phyloP scores from a whole-genome alignment of 2,329 filamentous ascomycete species.

The Diplodia corticola region DNA sequence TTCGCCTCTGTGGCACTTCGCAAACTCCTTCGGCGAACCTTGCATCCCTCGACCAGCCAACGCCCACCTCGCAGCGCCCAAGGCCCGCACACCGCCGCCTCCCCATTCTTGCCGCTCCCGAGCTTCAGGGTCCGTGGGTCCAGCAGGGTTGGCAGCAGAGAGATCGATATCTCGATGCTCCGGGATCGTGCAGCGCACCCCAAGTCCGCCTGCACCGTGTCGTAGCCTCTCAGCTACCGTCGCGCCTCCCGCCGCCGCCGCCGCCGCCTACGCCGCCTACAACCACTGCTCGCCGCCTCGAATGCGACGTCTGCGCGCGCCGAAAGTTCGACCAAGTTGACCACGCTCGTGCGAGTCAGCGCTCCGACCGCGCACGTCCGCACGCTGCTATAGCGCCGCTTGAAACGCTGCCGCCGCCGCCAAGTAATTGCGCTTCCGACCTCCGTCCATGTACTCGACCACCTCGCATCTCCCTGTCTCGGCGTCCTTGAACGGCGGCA shows the following conservation, averaged over 20 bases:
- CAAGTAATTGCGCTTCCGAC: conserved; percentile 19
- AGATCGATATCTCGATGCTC: conserved; percentile 24
- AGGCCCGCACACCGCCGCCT: conserved; percentile 19
- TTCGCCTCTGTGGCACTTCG: conserved; percentile 23
- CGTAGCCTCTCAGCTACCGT: conserved; percentile 19
- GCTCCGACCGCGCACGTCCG: conserved; percentile 4
- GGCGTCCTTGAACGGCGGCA: conserved; percentile 41
- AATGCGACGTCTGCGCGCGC: conserved; percentile 16
- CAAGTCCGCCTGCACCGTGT: conserved; percentile 9
- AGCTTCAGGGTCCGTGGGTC: conserved; percentile 22
- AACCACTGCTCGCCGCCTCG: not conserved
- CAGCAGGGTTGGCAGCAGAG: conserved; percentile 12
- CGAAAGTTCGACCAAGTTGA: not conserved
- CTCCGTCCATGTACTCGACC: conserved; percentile 39
- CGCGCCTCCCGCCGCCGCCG: conserved; percentile 6
- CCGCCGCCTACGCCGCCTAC: too few species aligned
- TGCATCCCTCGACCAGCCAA: conserved; percentile 24
- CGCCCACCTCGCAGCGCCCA: conserved; percentile 21
- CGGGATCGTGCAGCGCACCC: conserved; percentile 23
- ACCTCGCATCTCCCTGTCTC: conserved; percentile 39
- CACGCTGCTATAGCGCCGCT: conserved; percentile 18
- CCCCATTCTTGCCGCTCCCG: conserved; percentile 23
- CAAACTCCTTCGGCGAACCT: conserved; percentile 22
- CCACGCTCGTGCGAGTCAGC: not conserved
- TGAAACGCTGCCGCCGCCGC: conserved; percentile 21